Conservation (phyloP, 768 basidiomycete species). For the Lactarius vividus region DNA sequence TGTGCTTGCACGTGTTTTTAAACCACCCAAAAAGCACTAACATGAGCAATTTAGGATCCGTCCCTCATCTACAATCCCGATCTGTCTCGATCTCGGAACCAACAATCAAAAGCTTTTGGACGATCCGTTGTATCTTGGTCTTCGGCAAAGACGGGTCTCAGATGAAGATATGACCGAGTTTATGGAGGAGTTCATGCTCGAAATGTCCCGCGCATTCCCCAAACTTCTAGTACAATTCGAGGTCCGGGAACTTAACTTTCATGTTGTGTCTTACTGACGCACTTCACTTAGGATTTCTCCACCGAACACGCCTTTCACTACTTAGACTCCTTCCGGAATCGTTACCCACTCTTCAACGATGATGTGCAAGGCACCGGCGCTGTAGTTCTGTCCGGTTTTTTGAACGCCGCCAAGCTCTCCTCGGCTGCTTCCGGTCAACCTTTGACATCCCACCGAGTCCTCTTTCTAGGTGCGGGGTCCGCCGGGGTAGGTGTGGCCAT, state of each 20-base stretch:
- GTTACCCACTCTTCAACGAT: constrained; percentile 75
- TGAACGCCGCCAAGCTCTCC: constrained; percentile 81
- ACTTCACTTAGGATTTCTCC: constrained; percentile 68
- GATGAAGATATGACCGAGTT: constrained; percentile 70
- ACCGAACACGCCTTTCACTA: constrained; percentile 90
- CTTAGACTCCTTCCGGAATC: constrained; percentile 69
- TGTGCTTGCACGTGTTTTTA: constrained; percentile 25
- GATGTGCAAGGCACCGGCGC: constrained; percentile 64
- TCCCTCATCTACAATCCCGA: constrained; percentile 75
- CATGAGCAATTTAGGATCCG: constrained; percentile 51
- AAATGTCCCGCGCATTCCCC: constrained; percentile 72
- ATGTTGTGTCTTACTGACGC: not conserved
- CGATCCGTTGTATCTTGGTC: constrained; percentile 88
- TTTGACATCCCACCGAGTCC: constrained; percentile 72
- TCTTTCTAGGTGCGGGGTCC: constrained; percentile 91
- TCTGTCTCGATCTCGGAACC: constrained; percentile 86
- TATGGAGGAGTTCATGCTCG: constrained; percentile 92
- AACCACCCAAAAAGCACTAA: not conserved
- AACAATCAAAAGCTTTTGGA: constrained; percentile 77
- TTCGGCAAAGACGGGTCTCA: constrained; percentile 64
- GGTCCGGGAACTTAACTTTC: constrained; percentile 37
- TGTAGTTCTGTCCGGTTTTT: constrained; percentile 85
- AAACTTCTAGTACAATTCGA: constrained; percentile 86
- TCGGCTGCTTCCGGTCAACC: constrained; percentile 67
- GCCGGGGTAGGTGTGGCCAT: constrained; percentile 91